Percentiles rank a stretch among this genome's conserved stretches.
These are phyloP conservation scores for Fusarium longipes DNA, from an alignment of 2,329 filamentous ascomycete genomes.

Conservation along the genomic window DNA sequence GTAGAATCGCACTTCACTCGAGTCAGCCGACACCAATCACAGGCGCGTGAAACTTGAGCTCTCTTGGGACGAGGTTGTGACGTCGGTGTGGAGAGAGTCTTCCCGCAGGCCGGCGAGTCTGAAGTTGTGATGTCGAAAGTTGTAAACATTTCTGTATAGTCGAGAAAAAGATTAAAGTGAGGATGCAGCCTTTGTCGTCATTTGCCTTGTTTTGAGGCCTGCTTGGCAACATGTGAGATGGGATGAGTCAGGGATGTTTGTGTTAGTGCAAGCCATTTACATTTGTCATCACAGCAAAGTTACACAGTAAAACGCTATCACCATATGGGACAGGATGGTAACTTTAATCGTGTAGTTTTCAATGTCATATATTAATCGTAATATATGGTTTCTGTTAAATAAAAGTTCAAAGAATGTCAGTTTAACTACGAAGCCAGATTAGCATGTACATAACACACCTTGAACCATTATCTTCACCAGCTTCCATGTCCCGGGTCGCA, in stretches of 20 bases:
- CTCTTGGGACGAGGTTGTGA: conserved; percentile 45
- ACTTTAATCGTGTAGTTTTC: too few species aligned
- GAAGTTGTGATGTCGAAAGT: conserved; percentile 39
- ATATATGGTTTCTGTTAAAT: background rate
- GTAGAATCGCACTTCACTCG: conserved; percentile 48
- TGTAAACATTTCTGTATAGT: conserved; percentile 35
- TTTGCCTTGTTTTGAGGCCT: background rate
- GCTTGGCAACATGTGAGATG: background rate
- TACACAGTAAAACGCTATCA: background rate
- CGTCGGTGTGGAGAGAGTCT: conserved; percentile 23
- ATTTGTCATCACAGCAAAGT: conserved; percentile 18
- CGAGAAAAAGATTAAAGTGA: background rate
- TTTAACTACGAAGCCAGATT: background rate
- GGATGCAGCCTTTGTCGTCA: background rate
- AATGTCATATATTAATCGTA: background rate
- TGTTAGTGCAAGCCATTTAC: conserved; percentile 4
- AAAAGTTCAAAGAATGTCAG: background rate
- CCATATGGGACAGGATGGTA: too few species aligned
- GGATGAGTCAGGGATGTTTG: conserved; percentile 13
- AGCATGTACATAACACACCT: background rate
- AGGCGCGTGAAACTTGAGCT: conserved; percentile 47
- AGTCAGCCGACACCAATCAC: conserved; percentile 48
- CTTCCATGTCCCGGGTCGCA: background rate
- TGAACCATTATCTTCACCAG: too few species aligned
- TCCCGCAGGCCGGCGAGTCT: conserved; percentile 29